Evolutionary conservation across 352 stramenopile genomes (phyloP).

Genomic region (Pythium sp.): DNA sequence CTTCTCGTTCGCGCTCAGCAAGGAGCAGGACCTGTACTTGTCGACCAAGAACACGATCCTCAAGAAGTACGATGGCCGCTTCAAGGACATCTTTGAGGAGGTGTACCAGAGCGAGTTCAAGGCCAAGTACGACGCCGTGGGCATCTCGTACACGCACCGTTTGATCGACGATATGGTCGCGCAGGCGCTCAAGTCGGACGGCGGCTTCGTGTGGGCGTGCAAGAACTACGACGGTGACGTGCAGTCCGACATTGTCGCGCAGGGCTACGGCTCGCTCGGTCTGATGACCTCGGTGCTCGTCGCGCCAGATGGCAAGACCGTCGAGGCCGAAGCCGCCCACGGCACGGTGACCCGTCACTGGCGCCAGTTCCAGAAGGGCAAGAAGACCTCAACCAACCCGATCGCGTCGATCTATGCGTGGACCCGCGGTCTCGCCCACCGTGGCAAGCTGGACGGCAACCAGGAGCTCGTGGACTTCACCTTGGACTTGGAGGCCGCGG

Average conservation of each 20-base stretch:
- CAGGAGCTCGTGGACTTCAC: constrained; percentile 61
- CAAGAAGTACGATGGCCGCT: constrained; percentile 84
- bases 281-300: constrained; percentile 89
- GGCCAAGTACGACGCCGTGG: constrained; percentile 58
- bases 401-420: constrained; percentile 89
- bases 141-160: constrained; percentile 84
- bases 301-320: constrained; percentile 78
- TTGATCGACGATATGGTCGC: constrained; percentile 92
- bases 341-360: constrained; percentile 89
- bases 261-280: constrained; percentile 86
- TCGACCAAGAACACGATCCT: constrained; percentile 92
- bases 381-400: constrained; percentile 87
- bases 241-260: constrained; percentile 87
- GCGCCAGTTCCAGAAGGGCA: constrained; percentile 85
- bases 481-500: constrained; percentile 52
- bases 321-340: constrained; percentile 88
- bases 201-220: constrained; percentile 88
- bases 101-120: constrained; percentile 85
- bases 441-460: constrained; percentile 77
- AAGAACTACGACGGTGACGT: constrained; percentile 93
- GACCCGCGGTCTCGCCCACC: constrained; percentile 79
- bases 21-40: constrained; percentile 81
- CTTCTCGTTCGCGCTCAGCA: constrained; percentile 61
- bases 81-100: constrained; percentile 89
- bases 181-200: constrained; percentile 85